A percentile compares a stretch with the other conserved stretches of the same genome.
Conservation (phyloP, 1,284 basidiomycete genomes). For the Gymnopus androsaceus region DNA sequence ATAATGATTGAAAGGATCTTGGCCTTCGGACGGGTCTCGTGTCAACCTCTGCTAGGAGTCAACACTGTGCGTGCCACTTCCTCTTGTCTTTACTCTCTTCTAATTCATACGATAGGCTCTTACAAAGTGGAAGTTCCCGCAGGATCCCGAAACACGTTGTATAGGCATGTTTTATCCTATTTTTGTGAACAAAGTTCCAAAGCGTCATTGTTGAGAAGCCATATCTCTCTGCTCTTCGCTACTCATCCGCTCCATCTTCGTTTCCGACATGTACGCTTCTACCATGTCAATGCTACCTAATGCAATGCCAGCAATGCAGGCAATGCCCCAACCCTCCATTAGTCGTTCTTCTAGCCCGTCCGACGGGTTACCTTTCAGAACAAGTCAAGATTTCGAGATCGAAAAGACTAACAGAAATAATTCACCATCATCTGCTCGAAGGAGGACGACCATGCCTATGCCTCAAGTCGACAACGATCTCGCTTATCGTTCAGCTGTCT, state of each 20-base stretch:
- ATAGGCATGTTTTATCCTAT: slow-evolving; percentile 2
- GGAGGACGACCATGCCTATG: slow-evolving; percentile 27
- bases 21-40: too few relatives aligned
- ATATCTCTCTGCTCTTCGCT: neutral
- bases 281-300: slow-evolving; percentile 6
- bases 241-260: neutral
- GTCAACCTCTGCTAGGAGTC: too few relatives aligned
- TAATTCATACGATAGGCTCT: too few relatives aligned
- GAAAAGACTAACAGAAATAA: slow-evolving; percentile 53
- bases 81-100: too few relatives aligned
- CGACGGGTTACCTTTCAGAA: slow-evolving; percentile 29
- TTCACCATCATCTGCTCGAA: slow-evolving; percentile 25
- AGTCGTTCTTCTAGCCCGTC: slow-evolving; percentile 19
- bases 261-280: neutral
- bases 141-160: slow-evolving; percentile 4
- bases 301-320: slow-evolving; percentile 2
- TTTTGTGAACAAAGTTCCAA: neutral
- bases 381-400: slow-evolving; percentile 57
- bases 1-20: too few relatives aligned
- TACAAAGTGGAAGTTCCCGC: neutral
- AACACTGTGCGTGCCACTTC: too few relatives aligned
- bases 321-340: slow-evolving; percentile 2
- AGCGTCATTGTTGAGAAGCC: neutral
- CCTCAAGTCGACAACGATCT: slow-evolving; percentile 49
- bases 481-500: slow-evolving; percentile 57